A percentile compares a stretch with the other conserved stretches of the same genome.
phyloP scores from a whole-genome alignment of 177 flowering plant genomes.

The Telopea speciosissima region DNA sequence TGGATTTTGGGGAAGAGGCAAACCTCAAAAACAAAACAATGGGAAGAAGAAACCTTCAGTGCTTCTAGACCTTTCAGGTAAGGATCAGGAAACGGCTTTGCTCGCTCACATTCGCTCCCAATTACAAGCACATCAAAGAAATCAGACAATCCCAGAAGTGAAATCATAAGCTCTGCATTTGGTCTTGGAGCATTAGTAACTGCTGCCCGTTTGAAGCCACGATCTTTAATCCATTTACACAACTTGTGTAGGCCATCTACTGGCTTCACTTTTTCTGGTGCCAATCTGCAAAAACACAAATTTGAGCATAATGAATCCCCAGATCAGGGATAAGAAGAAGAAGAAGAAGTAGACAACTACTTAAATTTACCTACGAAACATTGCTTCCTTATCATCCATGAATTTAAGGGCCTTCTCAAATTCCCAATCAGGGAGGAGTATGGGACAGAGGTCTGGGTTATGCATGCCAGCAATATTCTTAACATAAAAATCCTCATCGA shows the following conservation, averaged over 20 bases:
- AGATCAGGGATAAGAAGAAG: background rate
- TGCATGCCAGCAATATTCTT: conserved; percentile 72
- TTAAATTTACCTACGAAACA: conserved; percentile 61
- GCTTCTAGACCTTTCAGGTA: conserved; percentile 73
- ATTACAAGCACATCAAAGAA: conserved; percentile 62
- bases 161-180: conserved; percentile 80
- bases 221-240: conserved; percentile 83
- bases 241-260: conserved; percentile 58
- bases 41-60: conserved; percentile 63
- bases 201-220: conserved; percentile 85
- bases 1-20: background rate
- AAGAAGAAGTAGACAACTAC: background rate
- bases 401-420: conserved; percentile 47
- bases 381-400: conserved; percentile 75
- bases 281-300: conserved; percentile 49
- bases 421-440: conserved; percentile 89
- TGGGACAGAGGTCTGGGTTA: conserved; percentile 52
- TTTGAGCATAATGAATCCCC: background rate
- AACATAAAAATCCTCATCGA: conserved; percentile 60
- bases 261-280: conserved; percentile 48
- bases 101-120: conserved; percentile 72
- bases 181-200: conserved; percentile 89
- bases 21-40: conserved; percentile 80
- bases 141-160: conserved; percentile 58
- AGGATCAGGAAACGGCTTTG: conserved; percentile 93